phyloP scores from a whole-genome alignment of 306 rosid genomes.

The Dalbergia cochinchinensis region DNA sequence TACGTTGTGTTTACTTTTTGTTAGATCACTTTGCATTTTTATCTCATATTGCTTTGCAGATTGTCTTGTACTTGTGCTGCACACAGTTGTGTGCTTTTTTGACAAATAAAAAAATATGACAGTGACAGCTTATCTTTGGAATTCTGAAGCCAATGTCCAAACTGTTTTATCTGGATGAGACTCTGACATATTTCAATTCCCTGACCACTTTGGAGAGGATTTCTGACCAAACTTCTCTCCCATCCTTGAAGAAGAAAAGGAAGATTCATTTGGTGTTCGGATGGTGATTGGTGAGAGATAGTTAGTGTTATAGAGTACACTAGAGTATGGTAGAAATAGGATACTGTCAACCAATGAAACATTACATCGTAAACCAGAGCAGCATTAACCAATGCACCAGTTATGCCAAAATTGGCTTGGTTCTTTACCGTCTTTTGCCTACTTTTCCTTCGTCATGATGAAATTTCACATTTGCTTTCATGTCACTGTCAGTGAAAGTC shows the following conservation, averaged over 20 bases:
- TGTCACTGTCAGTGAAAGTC: conserved; percentile 40
- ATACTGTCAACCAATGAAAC: conserved; percentile 1
- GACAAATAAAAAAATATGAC: conserved; percentile 17
- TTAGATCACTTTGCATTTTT: conserved; percentile 25
- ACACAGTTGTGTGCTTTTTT: conserved; percentile 17
- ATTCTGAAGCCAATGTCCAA: conserved; percentile 32
- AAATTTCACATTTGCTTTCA: conserved; percentile 30
- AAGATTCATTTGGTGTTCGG: conserved; percentile 5
- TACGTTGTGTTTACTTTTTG: conserved; percentile 17
- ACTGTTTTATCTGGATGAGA: conserved; percentile 9
- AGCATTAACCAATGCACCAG: conserved; percentile 19
- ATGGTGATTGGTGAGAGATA: conserved; percentile 1
- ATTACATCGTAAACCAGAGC: conserved; percentile 28
- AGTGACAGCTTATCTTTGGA: conserved; percentile 30
- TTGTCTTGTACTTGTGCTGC: conserved; percentile 31
- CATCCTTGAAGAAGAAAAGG: conserved; percentile 34
- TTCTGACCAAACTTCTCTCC: conserved; percentile 18
- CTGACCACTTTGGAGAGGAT: conserved; percentile 29
- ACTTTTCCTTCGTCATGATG: conserved; percentile 13
- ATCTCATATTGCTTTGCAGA: conserved; percentile 22
- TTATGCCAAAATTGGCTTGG: conserved; percentile 3
- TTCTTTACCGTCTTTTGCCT: conserved; percentile 17
- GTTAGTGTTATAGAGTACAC: conserved; percentile 15
- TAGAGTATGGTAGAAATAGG: conserved; percentile 21
- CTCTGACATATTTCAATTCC: conserved; percentile 17